Conservation (phyloP, 768 basidiomycete genomes). For the Phylloporus arenicola region DNA sequence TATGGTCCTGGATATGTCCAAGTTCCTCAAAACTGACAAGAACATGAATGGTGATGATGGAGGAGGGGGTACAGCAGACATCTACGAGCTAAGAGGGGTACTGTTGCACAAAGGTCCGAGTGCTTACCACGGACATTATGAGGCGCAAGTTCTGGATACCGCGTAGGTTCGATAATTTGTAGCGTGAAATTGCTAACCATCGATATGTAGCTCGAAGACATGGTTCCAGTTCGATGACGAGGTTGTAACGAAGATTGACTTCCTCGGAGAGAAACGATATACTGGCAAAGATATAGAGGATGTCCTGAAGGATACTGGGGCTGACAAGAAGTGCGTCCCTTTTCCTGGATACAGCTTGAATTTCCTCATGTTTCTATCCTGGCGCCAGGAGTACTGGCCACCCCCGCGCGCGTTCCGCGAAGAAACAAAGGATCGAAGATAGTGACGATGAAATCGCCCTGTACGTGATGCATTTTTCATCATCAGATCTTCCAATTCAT, state of each 20-base stretch:
- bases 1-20: constrained; percentile 62
- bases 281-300: constrained; percentile 28
- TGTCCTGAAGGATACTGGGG: constrained; percentile 20
- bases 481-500: constrained; percentile 18
- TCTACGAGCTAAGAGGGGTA: constrained; percentile 84
- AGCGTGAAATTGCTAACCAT: constrained; percentile 1
- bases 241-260: constrained; percentile 57
- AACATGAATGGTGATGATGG: constrained; percentile 16
- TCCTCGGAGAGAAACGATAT: constrained; percentile 43
- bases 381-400: constrained; percentile 23
- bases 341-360: neutral
- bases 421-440: constrained; percentile 50
- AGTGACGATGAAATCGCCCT: constrained; percentile 48
- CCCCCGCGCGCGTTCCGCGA: constrained; percentile 37
- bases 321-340: constrained; percentile 25
- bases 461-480: constrained; percentile 21
- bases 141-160: constrained; percentile 75
- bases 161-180: constrained; percentile 39
- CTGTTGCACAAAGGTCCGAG: constrained; percentile 87
- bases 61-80: constrained; percentile 23
- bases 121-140: constrained; percentile 89
- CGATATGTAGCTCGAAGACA: constrained; percentile 44
- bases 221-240: constrained; percentile 98
- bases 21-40: constrained; percentile 41
- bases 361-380: constrained; percentile 3